Percentiles rank a stretch among this genome's conserved stretches.
Conservation (phyloP, 2,329 filamentous ascomycete genomes). For the Nemania sp. region DNA sequence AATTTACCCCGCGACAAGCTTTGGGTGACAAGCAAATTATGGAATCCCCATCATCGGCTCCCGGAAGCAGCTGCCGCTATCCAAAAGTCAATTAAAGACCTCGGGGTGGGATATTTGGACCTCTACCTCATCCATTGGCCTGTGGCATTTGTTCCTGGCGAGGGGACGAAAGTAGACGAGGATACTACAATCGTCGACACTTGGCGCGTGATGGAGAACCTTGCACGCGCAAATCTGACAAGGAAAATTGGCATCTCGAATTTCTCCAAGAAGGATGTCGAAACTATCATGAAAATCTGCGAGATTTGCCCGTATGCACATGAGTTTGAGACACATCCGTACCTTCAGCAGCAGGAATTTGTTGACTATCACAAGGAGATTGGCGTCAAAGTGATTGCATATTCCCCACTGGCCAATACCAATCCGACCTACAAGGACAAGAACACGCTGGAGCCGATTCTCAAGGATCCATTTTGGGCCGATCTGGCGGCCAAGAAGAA, state of each 20-base stretch:
- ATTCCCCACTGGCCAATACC: slow-evolving; percentile 56
- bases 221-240: slow-evolving; percentile 55
- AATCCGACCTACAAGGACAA: slow-evolving; percentile 51
- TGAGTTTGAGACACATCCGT: slow-evolving; percentile 59
- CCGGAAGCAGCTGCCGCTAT: slow-evolving; percentile 49
- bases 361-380: slow-evolving; percentile 48
- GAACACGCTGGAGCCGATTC: slow-evolving; percentile 34
- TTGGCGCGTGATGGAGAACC: slow-evolving; percentile 61
- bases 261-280: slow-evolving; percentile 51
- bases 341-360: slow-evolving; percentile 54
- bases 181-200: slow-evolving; percentile 46
- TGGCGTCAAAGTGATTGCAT: slow-evolving; percentile 48
- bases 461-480: slow-evolving; percentile 47
- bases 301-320: slow-evolving; percentile 58
- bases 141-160: slow-evolving; percentile 41
- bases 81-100: slow-evolving; percentile 49
- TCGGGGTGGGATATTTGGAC: slow-evolving; percentile 55
- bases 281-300: slow-evolving; percentile 46
- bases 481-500: slow-evolving; percentile 45
- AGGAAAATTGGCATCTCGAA: slow-evolving; percentile 66
- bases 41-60: slow-evolving; percentile 38
- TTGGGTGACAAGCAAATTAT: slow-evolving; percentile 49
- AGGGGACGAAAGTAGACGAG: slow-evolving; percentile 35
- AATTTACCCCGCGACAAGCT: slow-evolving; percentile 57
- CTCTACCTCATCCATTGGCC: slow-evolving; percentile 55